Evolutionary conservation across 2,329 filamentous ascomycete genomes (phyloP), one percentile per base, ranked within the genome.

Genomic region (Neopestalotiopsis rosae): DNA sequence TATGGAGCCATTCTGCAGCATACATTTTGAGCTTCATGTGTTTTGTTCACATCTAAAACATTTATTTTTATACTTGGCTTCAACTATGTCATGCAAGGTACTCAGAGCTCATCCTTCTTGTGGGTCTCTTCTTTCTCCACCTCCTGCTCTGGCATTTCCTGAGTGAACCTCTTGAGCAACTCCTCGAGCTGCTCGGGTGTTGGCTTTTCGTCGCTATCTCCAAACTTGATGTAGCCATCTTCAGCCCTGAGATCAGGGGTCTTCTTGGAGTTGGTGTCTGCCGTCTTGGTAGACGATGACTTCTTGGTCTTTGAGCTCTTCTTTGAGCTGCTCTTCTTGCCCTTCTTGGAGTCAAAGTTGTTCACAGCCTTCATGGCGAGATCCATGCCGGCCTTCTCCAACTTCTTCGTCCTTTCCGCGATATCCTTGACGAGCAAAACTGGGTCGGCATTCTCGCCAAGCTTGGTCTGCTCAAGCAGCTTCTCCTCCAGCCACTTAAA

Each of bases 401-500:
- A 86, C 78, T 92, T 89, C 74, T 90, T 89, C 17, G 90, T 87
- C 80, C 91, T 92, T 30, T 84, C 85, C 69, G 89, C 83, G 38
- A 97, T 80, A 34, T 97, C 95, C 76, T 91, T 90, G 72, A 90
- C 83, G 0, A 91, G 86, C 9, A 97, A 85, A 6, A 91, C 90
- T 0, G 94, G 93, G 72, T 98, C 90, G 10, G 94, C 93, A 2
- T 90, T 90, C 1, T 85, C 81, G 17, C 86, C 83, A 3, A 97
- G 88, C 73, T 89, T 90, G 38, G 90, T 88, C 80, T 98, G 95
- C 74, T 88, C 87, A 2, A 86, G 83, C 62, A 93, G 81, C 77
- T 92, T 91, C 72, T 92, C 88, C 40, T 90, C 87, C 24, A 99
- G 85, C 95, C 95, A 99, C 24, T 87, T 84, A 17, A 86, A 82